Percentiles rank a stretch among this genome's conserved stretches.
Evolutionary conservation across 371 early-diverging fungal species (phyloP).

Genomic region (Circinella minor): DNA sequence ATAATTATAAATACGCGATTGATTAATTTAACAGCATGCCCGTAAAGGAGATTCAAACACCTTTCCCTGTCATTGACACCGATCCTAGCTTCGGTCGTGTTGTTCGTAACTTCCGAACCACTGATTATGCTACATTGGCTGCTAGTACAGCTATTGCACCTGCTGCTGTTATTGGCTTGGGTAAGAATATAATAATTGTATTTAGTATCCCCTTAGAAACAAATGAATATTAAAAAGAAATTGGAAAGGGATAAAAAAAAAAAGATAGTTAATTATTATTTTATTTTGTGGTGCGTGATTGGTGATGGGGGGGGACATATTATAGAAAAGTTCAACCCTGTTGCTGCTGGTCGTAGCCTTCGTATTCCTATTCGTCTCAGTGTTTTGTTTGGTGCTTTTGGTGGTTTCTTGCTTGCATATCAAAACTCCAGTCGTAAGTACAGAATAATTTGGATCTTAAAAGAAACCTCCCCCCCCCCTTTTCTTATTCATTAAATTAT

Average conservation of each 20-base stretch:
- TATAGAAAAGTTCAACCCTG: conserved; percentile 53
- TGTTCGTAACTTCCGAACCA: conserved; percentile 85
- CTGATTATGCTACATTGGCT: conserved; percentile 78
- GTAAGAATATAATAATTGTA: conserved; percentile 40
- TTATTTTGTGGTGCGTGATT: too few relatives aligned
- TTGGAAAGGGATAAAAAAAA: too few relatives aligned
- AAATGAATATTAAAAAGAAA: background rate
- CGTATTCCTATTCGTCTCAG: conserved; percentile 58
- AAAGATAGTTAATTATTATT: too few relatives aligned
- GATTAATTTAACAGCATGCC: conserved; percentile 37
- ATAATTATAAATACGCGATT: background rate
- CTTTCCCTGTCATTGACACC: conserved; percentile 72
- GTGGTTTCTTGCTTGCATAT: conserved; percentile 75
- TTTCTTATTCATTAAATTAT: too few relatives aligned
- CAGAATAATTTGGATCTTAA: too few relatives aligned
- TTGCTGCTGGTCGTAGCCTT: conserved; percentile 48
- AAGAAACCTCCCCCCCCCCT: too few relatives aligned
- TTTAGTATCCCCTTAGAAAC: too few relatives aligned
- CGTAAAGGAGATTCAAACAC: conserved; percentile 54
- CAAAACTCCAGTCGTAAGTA: conserved; percentile 71
- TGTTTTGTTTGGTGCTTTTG: conserved; percentile 62
- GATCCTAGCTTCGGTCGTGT: conserved; percentile 86
- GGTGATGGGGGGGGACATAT: background rate
- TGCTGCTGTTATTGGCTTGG: conserved; percentile 72
- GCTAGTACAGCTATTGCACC: conserved; percentile 80